Conservation (phyloP, 169 alveolate genomes). For the Plasmodium knowlesi region DNA sequence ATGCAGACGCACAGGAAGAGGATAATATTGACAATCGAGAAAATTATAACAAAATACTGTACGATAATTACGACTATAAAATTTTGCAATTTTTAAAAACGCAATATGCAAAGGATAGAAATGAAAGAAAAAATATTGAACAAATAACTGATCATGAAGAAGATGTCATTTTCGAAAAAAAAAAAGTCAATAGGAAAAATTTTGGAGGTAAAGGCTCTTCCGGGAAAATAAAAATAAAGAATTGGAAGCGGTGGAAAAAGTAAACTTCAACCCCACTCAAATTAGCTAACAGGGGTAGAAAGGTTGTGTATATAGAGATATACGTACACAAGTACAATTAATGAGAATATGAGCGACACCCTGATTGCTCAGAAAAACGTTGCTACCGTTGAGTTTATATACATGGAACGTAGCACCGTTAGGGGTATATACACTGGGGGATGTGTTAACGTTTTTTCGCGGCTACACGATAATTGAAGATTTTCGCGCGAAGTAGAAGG, state of each 20-base stretch:
- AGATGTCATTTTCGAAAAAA: slow-evolving; percentile 28
- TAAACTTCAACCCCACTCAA: not conserved
- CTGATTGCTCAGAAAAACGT: not conserved
- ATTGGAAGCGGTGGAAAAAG: slow-evolving; percentile 74
- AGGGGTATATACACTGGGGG: not conserved
- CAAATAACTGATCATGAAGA: slow-evolving; percentile 30
- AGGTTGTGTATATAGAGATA: not conserved
- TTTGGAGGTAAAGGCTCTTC: slow-evolving; percentile 74
- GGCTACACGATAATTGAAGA: not conserved
- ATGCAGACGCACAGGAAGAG: not conserved
- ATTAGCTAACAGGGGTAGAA: not conserved
- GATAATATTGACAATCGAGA: not conserved
- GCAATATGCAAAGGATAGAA: slow-evolving; percentile 39
- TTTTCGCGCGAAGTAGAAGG: not conserved
- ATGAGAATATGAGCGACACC: not conserved
- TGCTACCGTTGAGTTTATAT: not conserved
- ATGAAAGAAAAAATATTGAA: slow-evolving; percentile 61
- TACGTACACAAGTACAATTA: not conserved
- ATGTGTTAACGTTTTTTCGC: not conserved
- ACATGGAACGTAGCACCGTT: not conserved
- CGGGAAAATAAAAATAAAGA: slow-evolving; percentile 64
- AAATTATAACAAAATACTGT: slow-evolving; percentile 50
- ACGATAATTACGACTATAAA: slow-evolving; percentile 51
- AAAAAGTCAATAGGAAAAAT: slow-evolving; percentile 53
- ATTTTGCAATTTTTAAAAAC: slow-evolving; percentile 45